Conservation (phyloP, 2,329 filamentous ascomycete genomes). For the Pseudopyrenochaeta lycopersici region DNA sequence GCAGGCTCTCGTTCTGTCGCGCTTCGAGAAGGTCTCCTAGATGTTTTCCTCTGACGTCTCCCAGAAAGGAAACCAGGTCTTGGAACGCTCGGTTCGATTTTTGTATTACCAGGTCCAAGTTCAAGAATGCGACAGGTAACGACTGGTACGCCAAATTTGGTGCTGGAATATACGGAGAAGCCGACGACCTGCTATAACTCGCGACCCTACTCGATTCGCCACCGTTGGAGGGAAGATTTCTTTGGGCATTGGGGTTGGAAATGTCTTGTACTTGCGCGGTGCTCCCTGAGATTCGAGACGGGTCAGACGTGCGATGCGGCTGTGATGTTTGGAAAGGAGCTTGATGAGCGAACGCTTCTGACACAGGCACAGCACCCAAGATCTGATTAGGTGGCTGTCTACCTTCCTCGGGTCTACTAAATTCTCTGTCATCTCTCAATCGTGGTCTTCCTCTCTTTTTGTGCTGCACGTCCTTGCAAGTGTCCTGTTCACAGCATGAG, state of each 20-base stretch:
- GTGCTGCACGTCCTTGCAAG: slow-evolving; percentile 84
- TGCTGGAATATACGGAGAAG: slow-evolving; percentile 31
- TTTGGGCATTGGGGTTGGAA: slow-evolving; percentile 22
- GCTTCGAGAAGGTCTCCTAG: slow-evolving; percentile 56
- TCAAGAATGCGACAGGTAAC: slow-evolving; percentile 53
- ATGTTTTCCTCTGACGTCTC: slow-evolving; percentile 49
- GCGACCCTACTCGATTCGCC: slow-evolving; percentile 22
- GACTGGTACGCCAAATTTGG: slow-evolving; percentile 39
- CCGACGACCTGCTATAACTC: slow-evolving; percentile 23
- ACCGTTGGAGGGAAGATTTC: slow-evolving; percentile 21
- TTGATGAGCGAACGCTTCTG: slow-evolving; percentile 33
- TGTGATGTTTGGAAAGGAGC: slow-evolving; percentile 29
- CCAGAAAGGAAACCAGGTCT: slow-evolving; percentile 51
- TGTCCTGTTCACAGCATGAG: slow-evolving; percentile 62
- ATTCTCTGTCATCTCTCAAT: slow-evolving; percentile 67
- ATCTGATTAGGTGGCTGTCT: slow-evolving; percentile 36
- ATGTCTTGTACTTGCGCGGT: slow-evolving; percentile 26
- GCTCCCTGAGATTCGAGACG: slow-evolving; percentile 27
- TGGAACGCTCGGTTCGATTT: slow-evolving; percentile 57
- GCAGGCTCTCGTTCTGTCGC: slow-evolving; percentile 53
- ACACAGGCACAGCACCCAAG: slow-evolving; percentile 30
- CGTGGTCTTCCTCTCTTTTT: slow-evolving; percentile 84
- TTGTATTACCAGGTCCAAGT: slow-evolving; percentile 58
- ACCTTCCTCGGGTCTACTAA: slow-evolving; percentile 40
- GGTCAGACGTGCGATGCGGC: slow-evolving; percentile 33